A percentile compares a stretch with the other conserved stretches of the same genome.
Conservation (phyloP, 2,329 filamentous ascomycete genomes). For the Furcasterigmium furcatum region DNA sequence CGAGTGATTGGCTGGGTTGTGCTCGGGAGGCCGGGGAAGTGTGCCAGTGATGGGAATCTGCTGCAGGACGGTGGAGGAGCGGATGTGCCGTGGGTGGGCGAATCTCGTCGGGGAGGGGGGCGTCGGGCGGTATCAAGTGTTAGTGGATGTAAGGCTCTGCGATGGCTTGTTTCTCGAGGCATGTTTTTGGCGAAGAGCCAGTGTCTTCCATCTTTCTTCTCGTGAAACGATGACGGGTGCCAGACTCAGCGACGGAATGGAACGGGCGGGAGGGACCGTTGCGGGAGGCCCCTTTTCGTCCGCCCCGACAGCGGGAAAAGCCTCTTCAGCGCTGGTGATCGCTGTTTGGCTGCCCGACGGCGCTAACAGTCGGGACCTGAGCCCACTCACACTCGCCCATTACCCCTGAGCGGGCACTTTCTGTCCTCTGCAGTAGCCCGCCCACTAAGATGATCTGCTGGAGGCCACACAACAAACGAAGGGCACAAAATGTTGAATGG, state of each 20-base stretch:
- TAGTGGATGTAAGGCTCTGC: neutral
- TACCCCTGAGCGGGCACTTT: neutral
- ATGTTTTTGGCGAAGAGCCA: too few species aligned
- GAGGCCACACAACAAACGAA: too few species aligned
- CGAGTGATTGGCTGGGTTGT: neutral
- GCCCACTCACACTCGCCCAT: neutral
- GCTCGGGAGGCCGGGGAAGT: neutral
- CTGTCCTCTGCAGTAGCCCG: neutral
- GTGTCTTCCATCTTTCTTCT: too few species aligned
- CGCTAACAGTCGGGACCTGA: neutral
- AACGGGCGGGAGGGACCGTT: constrained; percentile 1
- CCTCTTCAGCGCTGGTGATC: neutral
- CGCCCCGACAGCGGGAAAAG: neutral
- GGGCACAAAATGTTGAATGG: too few species aligned
- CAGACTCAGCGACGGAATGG: too few species aligned
- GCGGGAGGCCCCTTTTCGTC: constrained; percentile 1
- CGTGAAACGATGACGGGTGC: too few species aligned
- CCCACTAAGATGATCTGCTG: too few species aligned
- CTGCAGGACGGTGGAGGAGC: neutral
- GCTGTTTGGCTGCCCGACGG: neutral
- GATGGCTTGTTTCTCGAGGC: too few species aligned
- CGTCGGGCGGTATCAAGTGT: neutral
- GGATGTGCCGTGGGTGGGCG: neutral
- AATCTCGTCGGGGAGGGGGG: neutral
- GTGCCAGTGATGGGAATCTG: neutral